These are phyloP conservation scores for Chrysosporium keratinophilum DNA, from an alignment of 2,329 filamentous ascomycete genomes.

Conservation along the genomic window DNA sequence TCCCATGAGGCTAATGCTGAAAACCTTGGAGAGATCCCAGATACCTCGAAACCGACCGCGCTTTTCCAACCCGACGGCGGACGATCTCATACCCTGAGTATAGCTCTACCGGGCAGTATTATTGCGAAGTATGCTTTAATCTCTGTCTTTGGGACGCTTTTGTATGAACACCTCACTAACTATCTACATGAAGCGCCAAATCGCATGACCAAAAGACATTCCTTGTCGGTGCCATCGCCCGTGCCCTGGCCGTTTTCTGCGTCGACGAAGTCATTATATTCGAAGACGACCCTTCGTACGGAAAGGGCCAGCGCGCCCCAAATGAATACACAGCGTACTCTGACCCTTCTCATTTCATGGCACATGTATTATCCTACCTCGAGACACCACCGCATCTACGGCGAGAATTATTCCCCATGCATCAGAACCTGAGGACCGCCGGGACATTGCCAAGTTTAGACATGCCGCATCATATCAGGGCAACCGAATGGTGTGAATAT, in stretches of 20 bases:
- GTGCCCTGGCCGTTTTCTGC: constrained; percentile 70
- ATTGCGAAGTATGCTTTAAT: constrained; percentile 53
- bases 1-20: constrained; percentile 15
- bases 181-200: constrained; percentile 45
- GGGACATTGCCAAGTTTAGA: constrained; percentile 67
- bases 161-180: not conserved
- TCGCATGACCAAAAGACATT: constrained; percentile 66
- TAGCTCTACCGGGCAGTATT: constrained; percentile 69
- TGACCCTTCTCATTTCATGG: constrained; percentile 69
- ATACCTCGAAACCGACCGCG: constrained; percentile 58
- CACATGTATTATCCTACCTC: constrained; percentile 68
- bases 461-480: constrained; percentile 72
- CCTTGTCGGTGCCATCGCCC: constrained; percentile 64
- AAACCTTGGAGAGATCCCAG: constrained; percentile 24
- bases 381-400: constrained; percentile 77
- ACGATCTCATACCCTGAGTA: constrained; percentile 61
- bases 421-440: constrained; percentile 64
- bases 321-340: constrained; percentile 55
- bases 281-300: constrained; percentile 49
- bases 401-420: constrained; percentile 62
- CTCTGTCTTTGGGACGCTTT: not conserved
- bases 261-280: constrained; percentile 78
- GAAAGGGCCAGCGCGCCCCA: constrained; percentile 37
- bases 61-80: constrained; percentile 56
- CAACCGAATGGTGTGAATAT: constrained; percentile 67